Percentiles rank a stretch among this genome's conserved stretches.
Evolutionary conservation across 2,329 filamentous ascomycete species (phyloP).

Genomic region (Monosporascus cannonballus): DNA sequence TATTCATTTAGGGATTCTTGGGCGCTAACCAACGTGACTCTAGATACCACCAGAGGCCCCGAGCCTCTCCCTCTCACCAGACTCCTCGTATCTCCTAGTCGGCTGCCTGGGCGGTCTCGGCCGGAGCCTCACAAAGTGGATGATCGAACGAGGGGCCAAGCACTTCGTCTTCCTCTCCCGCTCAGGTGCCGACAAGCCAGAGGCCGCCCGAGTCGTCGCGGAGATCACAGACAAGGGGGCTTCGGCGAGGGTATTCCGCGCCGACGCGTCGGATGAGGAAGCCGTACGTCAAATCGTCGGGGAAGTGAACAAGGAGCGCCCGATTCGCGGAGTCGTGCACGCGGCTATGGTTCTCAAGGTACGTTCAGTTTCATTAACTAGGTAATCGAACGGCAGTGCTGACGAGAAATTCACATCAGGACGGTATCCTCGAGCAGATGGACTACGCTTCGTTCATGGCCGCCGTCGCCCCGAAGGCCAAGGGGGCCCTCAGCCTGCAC

Average conservation of each 20-base stretch:
- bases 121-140: slow-evolving; percentile 25
- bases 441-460: neutral
- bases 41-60: too few relatives aligned
- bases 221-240: slow-evolving; percentile 17
- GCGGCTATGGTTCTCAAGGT: slow-evolving; percentile 27
- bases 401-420: slow-evolving; percentile 5
- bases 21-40: neutral
- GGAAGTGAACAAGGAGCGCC: slow-evolving; percentile 4
- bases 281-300: slow-evolving; percentile 14
- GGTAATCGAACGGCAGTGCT: neutral
- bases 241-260: slow-evolving; percentile 17
- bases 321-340: slow-evolving; percentile 16
- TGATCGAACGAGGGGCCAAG: slow-evolving; percentile 24
- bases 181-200: slow-evolving; percentile 17
- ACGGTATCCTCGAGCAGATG: slow-evolving; percentile 7
- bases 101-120: slow-evolving; percentile 25
- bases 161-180: slow-evolving; percentile 26
- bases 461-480: slow-evolving; percentile 10
- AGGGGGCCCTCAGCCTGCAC: slow-evolving; percentile 11
- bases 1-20: too few relatives aligned
- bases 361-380: slow-evolving; percentile 6
- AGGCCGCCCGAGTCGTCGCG: slow-evolving; percentile 17
- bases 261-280: slow-evolving; percentile 18
- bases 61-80: slow-evolving; percentile 6
- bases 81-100: slow-evolving; percentile 15